A percentile compares a stretch with the other conserved stretches of the same genome.
Evolutionary conservation across 176 grass and related monocot species (phyloP).

Genomic region (Oryza meyeriana): DNA sequence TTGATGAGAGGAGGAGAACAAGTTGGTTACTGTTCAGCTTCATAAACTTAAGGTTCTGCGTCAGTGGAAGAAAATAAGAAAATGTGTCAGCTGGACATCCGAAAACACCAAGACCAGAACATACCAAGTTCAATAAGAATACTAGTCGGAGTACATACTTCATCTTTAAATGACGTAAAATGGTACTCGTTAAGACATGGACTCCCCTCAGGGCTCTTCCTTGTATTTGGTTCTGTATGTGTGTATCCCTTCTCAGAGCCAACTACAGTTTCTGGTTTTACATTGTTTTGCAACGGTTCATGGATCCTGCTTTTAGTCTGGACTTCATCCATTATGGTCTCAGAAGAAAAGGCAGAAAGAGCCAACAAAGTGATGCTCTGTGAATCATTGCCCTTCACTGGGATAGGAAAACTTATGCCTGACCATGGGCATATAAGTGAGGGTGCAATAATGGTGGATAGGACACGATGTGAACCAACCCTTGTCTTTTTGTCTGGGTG

Average conservation of each 20-base stretch:
- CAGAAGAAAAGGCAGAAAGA: constrained; percentile 73
- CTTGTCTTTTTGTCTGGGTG: constrained; percentile 85
- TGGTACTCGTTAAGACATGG: constrained; percentile 12
- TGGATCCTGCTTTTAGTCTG: constrained; percentile 23
- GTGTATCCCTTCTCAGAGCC: constrained; percentile 31
- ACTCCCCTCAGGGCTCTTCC: constrained; percentile 28
- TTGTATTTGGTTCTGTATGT: constrained; percentile 33
- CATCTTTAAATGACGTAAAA: constrained; percentile 30
- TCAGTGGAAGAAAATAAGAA: constrained; percentile 25
- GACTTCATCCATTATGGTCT: constrained; percentile 36
- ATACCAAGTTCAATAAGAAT: neutral
- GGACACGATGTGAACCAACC: constrained; percentile 83
- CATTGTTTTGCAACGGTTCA: constrained; percentile 29
- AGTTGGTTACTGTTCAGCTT: constrained; percentile 76
- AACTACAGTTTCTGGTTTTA: constrained; percentile 34
- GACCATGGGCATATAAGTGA: constrained; percentile 72
- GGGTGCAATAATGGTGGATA: constrained; percentile 68
- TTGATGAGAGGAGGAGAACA: constrained; percentile 83
- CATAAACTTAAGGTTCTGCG: constrained; percentile 72
- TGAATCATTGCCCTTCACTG: constrained; percentile 47
- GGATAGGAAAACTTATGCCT: constrained; percentile 53
- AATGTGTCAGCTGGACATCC: constrained; percentile 2
- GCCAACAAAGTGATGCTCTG: constrained; percentile 57
- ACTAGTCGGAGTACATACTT: constrained; percentile 35
- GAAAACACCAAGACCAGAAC: neutral